phyloP scores from a whole-genome alignment of 768 basidiomycete genomes.

The Lactarius tabidus region DNA sequence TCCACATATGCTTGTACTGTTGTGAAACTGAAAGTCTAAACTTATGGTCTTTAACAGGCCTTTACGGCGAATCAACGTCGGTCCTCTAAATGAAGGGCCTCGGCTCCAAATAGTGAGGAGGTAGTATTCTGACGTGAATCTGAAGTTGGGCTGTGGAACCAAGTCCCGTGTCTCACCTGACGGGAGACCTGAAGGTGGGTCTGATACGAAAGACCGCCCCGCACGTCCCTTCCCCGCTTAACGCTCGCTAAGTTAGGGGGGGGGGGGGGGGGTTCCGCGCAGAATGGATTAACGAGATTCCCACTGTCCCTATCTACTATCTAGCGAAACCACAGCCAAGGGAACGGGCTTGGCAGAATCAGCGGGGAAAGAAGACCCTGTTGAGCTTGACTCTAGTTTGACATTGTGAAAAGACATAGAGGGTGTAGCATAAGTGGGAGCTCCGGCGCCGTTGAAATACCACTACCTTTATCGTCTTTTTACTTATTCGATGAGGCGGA shows the following conservation, averaged over 20 bases:
- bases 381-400: slow-evolving; percentile 86
- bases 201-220: neutral
- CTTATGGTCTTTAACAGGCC: too few species aligned
- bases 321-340: slow-evolving; percentile 44
- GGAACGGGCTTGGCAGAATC: slow-evolving; percentile 33
- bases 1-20: too few species aligned
- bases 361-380: slow-evolving; percentile 79
- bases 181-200: neutral
- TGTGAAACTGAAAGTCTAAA: too few species aligned
- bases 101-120: too few species aligned
- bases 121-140: too few species aligned
- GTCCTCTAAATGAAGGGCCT: too few species aligned
- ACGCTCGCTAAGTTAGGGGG: neutral
- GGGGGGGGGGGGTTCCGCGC: slow-evolving; percentile 25
- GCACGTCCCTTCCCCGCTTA: neutral
- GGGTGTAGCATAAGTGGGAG: slow-evolving; percentile 82
- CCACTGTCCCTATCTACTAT: slow-evolving; percentile 46
- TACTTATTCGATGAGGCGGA: slow-evolving; percentile 76
- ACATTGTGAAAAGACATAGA: slow-evolving; percentile 80
- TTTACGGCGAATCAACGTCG: too few species aligned
- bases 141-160: too few species aligned
- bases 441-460: slow-evolving; percentile 75
- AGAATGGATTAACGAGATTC: slow-evolving; percentile 44
- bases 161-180: neutral
- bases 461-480: slow-evolving; percentile 78